A percentile compares a stretch with the other conserved stretches of the same genome.
These are phyloP conservation scores for Pulveroboletus sp. DNA, from an alignment of 768 basidiomycete genomes.

Conservation along the genomic window DNA sequence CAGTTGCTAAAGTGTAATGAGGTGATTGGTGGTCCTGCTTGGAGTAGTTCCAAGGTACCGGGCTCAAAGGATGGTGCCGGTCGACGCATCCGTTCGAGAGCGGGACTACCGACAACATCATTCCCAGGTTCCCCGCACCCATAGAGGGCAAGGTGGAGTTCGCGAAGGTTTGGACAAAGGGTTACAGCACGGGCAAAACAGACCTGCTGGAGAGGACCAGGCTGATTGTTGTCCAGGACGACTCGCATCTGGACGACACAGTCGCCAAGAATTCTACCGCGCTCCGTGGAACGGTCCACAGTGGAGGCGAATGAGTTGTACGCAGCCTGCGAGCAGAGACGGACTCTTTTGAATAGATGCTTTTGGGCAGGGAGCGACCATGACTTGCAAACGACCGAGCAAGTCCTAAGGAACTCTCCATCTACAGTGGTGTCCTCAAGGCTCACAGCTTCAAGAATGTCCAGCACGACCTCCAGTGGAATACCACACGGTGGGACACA, in stretches of 20 bases:
- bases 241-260: slow-evolving; percentile 51
- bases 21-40: slow-evolving; percentile 48
- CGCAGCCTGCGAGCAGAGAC: slow-evolving; percentile 48
- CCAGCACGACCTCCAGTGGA: slow-evolving; percentile 60
- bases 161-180: slow-evolving; percentile 54
- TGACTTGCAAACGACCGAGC: slow-evolving; percentile 59
- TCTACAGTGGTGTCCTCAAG: slow-evolving; percentile 36
- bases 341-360: slow-evolving; percentile 56
- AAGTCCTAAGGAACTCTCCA: slow-evolving; percentile 43
- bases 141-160: slow-evolving; percentile 55
- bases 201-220: slow-evolving; percentile 46
- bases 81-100: slow-evolving; percentile 44
- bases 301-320: slow-evolving; percentile 52
- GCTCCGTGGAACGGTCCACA: slow-evolving; percentile 42
- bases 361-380: slow-evolving; percentile 66
- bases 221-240: slow-evolving; percentile 66
- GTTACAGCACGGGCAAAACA: slow-evolving; percentile 57
- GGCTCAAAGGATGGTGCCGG: slow-evolving; percentile 53
- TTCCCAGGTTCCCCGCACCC: slow-evolving; percentile 49
- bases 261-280: slow-evolving; percentile 48
- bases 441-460: slow-evolving; percentile 57
- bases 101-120: slow-evolving; percentile 46
- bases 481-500: slow-evolving; percentile 32
- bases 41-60: slow-evolving; percentile 46
- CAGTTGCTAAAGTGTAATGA: slow-evolving; percentile 63